Evolutionary conservation across 805 yeast genomes (phyloP).

Genomic region (Starmerella davenportii): DNA sequence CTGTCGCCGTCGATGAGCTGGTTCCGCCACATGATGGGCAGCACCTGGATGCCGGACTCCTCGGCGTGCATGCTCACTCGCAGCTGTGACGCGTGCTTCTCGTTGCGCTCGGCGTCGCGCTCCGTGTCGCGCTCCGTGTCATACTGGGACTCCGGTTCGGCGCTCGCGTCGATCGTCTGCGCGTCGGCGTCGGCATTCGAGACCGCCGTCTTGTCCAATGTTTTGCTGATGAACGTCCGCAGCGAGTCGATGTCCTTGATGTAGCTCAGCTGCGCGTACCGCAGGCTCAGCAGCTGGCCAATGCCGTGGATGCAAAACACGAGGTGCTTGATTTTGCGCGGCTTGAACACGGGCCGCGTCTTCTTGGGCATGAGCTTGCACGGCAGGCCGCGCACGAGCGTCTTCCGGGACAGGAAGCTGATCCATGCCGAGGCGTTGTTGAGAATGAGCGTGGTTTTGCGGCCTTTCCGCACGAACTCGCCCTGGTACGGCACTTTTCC

Average conservation of each 20-base stretch:
- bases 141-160: not conserved
- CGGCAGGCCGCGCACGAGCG: not conserved
- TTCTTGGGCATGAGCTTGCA: not conserved
- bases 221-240: conserved; percentile 8
- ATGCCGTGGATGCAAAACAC: conserved; percentile 88
- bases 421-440: not conserved
- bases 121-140: not conserved
- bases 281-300: conserved; percentile 71
- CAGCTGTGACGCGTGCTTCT: not conserved
- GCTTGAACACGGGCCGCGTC: conserved; percentile 4
- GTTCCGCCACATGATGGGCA: conserved; percentile 88
- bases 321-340: conserved; percentile 30
- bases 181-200: not conserved
- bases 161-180: not conserved
- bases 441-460: not conserved
- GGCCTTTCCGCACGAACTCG: not conserved
- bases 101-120: too few species aligned
- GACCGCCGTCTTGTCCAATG: not conserved
- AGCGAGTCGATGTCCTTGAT: conserved; percentile 63
- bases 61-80: not conserved
- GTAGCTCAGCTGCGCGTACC: conserved; percentile 67
- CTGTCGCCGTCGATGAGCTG: conserved; percentile 6
- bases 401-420: not conserved
- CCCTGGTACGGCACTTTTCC: not conserved
- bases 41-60: conserved; percentile 47